Conservation (phyloP, 2,329 filamentous ascomycete genomes). For the Scedosporium aurantiacum region DNA sequence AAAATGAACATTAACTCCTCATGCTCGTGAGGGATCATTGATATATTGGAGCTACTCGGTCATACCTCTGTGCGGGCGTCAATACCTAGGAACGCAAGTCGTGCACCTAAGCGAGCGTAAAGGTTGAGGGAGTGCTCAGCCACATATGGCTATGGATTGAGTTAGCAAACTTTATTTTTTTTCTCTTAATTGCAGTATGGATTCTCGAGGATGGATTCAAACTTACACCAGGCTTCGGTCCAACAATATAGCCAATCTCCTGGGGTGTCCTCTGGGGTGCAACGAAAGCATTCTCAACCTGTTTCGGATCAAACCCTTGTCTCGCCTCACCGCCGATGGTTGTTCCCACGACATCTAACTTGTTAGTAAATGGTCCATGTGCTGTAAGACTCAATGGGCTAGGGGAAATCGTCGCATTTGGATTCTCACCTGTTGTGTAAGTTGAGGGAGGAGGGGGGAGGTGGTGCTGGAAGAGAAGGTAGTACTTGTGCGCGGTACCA, state of each 20-base stretch:
- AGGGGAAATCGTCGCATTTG: not conserved
- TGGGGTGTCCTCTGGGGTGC: slow-evolving; percentile 42
- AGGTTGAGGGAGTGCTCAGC: slow-evolving; percentile 77
- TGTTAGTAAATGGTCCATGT: too few relatives aligned
- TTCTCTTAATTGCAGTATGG: slow-evolving; percentile 23
- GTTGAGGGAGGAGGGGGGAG: slow-evolving; percentile 74
- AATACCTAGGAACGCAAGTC: slow-evolving; percentile 75
- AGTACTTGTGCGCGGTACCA: slow-evolving; percentile 92
- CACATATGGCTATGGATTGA: slow-evolving; percentile 67
- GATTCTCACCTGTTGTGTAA: slow-evolving; percentile 58
- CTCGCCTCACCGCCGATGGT: slow-evolving; percentile 51
- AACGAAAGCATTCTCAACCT: slow-evolving; percentile 67
- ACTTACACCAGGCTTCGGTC: slow-evolving; percentile 59
- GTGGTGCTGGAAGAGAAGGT: slow-evolving; percentile 95
- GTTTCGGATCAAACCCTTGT: slow-evolving; percentile 23
- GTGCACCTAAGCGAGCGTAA: slow-evolving; percentile 71
- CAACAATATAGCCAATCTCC: slow-evolving; percentile 59
- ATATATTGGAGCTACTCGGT: slow-evolving; percentile 23
- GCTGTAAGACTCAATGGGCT: too few relatives aligned
- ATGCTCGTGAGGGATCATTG: slow-evolving; percentile 28
- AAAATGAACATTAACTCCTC: not conserved
- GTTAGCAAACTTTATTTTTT: not conserved
- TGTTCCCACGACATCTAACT: slow-evolving; percentile 9
- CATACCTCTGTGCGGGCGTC: slow-evolving; percentile 80
- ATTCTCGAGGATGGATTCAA: slow-evolving; percentile 24